phyloP scores from a whole-genome alignment of 2,329 filamentous ascomycete genomes.

The Xylaria sp. region DNA sequence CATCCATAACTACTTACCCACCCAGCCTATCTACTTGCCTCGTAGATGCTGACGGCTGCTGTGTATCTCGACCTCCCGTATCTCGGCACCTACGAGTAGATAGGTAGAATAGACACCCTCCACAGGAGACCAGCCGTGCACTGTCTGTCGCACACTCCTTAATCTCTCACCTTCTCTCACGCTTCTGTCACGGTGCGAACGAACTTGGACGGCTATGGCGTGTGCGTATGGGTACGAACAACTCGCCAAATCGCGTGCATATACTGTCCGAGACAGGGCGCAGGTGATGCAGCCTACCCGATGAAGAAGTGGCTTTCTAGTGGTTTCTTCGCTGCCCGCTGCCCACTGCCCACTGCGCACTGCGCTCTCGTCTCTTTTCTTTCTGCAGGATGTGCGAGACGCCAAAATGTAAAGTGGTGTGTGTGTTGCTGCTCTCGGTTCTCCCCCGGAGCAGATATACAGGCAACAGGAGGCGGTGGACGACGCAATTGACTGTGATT shows the following conservation, averaged over 20 bases:
- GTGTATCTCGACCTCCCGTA: background rate
- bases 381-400: background rate
- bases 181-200: background rate
- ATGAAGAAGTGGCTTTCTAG: constrained; percentile 5
- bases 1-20: constrained; percentile 28
- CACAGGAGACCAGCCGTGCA: constrained; percentile 4
- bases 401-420: background rate
- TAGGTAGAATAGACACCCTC: constrained; percentile 8
- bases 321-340: background rate
- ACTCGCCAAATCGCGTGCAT: constrained; percentile 17
- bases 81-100: background rate
- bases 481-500: background rate
- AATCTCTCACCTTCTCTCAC: background rate
- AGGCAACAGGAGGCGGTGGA: constrained; percentile 12
- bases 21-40: background rate
- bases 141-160: constrained; percentile 7
- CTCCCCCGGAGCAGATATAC: background rate
- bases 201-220: constrained; percentile 11
- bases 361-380: background rate
- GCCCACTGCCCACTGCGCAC: background rate
- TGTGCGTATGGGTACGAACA: constrained; percentile 22
- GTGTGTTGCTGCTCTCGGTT: background rate
- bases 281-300: constrained; percentile 17
- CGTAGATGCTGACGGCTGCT: background rate
- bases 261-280: constrained; percentile 9